Evolutionary conservation across 345 rosid genomes (phyloP).

Genomic region (Corchorus capsularis): DNA sequence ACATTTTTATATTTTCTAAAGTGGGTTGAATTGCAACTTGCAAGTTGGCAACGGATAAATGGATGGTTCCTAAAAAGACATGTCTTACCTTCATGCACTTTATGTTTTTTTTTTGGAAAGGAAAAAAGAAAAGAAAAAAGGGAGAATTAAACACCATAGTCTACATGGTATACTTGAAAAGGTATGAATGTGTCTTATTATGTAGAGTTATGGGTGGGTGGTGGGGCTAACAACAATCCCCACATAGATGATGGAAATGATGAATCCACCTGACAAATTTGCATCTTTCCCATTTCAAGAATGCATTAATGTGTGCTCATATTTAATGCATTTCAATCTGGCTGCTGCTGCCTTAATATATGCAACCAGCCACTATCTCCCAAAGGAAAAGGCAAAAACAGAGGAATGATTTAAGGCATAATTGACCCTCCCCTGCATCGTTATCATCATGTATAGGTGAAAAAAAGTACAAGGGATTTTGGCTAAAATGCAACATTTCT

Average conservation of each 20-base stretch:
- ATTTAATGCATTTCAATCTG: constrained; percentile 13
- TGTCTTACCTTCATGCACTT: constrained; percentile 13
- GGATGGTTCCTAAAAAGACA: constrained; percentile 21
- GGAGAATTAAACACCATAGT: background rate
- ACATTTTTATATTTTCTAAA: background rate
- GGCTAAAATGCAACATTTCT: background rate
- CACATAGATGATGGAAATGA: constrained; percentile 19
- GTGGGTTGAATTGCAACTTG: background rate
- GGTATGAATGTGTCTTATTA: background rate
- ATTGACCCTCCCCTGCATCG: constrained; percentile 15
- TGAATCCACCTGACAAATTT: constrained; percentile 19
- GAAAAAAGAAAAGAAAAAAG: too few species aligned
- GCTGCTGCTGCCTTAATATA: background rate
- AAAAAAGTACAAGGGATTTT: background rate
- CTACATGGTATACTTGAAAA: background rate
- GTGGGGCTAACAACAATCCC: constrained; percentile 21
- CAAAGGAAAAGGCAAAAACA: background rate
- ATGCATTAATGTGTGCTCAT: background rate
- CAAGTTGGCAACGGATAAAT: background rate
- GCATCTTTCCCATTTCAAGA: constrained; percentile 17
- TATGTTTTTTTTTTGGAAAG: background rate
- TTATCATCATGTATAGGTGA: constrained; percentile 1
- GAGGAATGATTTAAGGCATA: constrained; percentile 17
- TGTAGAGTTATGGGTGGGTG: constrained; percentile 1
- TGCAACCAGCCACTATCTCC: constrained; percentile 7